phyloP scores from a whole-genome alignment of 1,284 basidiomycete genomes.

The Irpex rosettiformis region DNA sequence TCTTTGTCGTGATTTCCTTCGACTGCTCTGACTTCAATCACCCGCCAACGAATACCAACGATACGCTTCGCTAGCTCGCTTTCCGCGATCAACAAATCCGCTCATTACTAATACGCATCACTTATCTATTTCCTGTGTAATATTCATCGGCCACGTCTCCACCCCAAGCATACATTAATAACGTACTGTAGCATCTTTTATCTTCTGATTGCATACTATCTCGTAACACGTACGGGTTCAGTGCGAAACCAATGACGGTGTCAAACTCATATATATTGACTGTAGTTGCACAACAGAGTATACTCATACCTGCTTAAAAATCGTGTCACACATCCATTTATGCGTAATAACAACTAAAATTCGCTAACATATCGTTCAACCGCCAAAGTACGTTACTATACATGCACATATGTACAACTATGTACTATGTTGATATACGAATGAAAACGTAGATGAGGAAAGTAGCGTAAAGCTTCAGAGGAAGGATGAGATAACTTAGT shows the following conservation, averaged over 20 bases:
- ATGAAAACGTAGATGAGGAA: background rate
- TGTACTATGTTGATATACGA: too few relatives aligned
- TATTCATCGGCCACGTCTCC: background rate
- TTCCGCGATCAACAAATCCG: background rate
- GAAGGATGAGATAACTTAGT: background rate
- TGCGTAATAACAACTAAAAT: background rate
- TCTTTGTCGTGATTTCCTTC: background rate
- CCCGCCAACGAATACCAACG: background rate
- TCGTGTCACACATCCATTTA: too few relatives aligned
- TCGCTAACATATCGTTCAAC: background rate
- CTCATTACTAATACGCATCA: background rate
- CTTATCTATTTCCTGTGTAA: background rate
- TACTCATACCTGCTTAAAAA: too few relatives aligned
- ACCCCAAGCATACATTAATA: background rate
- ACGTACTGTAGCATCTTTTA: background rate
- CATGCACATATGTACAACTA: background rate
- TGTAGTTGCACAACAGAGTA: too few relatives aligned
- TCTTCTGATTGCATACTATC: too few relatives aligned
- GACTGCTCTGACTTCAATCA: background rate
- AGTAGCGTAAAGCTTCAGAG: background rate
- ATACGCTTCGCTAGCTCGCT: background rate
- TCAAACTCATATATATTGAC: too few relatives aligned
- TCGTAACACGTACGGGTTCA: background rate
- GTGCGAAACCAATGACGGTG: too few relatives aligned
- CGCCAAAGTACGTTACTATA: background rate